These are phyloP conservation scores for Eucommia ulmoides DNA, from an alignment of 257 asterid species.

Conservation along the genomic window DNA sequence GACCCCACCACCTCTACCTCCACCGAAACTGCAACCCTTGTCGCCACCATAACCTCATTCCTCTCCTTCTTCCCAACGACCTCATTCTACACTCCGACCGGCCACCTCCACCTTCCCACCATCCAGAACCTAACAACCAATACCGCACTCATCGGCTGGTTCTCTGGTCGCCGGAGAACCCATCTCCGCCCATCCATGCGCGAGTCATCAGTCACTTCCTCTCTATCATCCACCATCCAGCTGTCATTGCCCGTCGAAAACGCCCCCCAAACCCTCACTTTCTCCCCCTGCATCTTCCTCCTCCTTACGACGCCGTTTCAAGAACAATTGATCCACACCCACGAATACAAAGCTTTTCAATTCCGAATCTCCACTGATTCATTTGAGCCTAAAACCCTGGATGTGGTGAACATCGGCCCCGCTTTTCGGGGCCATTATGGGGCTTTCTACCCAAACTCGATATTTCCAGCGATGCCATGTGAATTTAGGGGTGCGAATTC, in stretches of 20 bases:
- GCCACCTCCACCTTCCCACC: slow-evolving; percentile 2
- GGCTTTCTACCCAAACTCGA: slow-evolving; percentile 51
- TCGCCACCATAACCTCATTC: slow-evolving; percentile 56
- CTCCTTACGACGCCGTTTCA: slow-evolving; percentile 70
- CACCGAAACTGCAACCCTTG: slow-evolving; percentile 23
- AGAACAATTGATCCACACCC: slow-evolving; percentile 72
- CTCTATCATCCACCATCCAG: slow-evolving; percentile 33
- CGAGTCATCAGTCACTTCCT: slow-evolving; percentile 32
- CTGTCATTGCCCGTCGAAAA: slow-evolving; percentile 32
- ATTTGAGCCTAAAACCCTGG: slow-evolving; percentile 55
- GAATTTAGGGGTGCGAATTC: slow-evolving; percentile 37
- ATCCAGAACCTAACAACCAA: slow-evolving; percentile 3
- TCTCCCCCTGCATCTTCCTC: slow-evolving; percentile 62
- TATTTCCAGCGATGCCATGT: slow-evolving; percentile 47
- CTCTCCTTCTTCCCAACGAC: slow-evolving; percentile 36
- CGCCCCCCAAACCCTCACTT: slow-evolving; percentile 26
- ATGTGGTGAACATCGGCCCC: slow-evolving; percentile 71
- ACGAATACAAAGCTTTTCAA: slow-evolving; percentile 66
- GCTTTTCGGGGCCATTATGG: slow-evolving; percentile 66
- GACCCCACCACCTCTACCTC: slow-evolving; percentile 14
- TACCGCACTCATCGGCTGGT: slow-evolving; percentile 31
- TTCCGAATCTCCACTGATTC: slow-evolving; percentile 18
- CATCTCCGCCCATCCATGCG: slow-evolving; percentile 29
- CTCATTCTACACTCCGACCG: slow-evolving; percentile 40
- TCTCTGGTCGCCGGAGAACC: slow-evolving; percentile 41